phyloP scores from a whole-genome alignment of 805 yeast species.

The Sugiyamaella lignohabitans region DNA sequence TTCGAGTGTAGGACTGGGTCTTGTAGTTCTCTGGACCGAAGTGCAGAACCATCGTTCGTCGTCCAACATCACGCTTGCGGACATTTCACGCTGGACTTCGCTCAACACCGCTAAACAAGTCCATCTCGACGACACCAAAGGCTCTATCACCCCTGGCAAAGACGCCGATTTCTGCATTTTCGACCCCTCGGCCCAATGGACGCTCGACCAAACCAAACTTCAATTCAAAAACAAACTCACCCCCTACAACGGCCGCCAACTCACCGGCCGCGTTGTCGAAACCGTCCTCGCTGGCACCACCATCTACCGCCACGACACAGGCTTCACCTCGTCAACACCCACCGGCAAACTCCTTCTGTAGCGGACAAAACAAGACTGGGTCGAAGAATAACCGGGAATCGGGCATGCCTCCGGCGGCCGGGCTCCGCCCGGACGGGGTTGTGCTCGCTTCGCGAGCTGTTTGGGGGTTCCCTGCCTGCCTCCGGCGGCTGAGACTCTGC shows the following conservation, averaged over 20 bases:
- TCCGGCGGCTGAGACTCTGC: too few species aligned
- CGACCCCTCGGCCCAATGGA: constrained; percentile 54
- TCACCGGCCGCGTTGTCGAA: constrained; percentile 70
- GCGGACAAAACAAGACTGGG: too few species aligned
- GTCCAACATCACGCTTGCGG: constrained; percentile 41
- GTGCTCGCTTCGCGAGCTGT: not conserved
- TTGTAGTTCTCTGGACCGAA: constrained; percentile 74
- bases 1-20: constrained; percentile 85
- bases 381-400: too few species aligned
- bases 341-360: constrained; percentile 9
- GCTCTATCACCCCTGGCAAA: constrained; percentile 61
- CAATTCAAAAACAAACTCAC: constrained; percentile 82
- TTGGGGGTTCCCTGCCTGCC: too few species aligned
- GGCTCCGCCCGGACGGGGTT: not conserved
- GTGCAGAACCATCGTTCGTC: constrained; percentile 28
- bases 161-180: constrained; percentile 88
- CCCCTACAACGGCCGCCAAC: constrained; percentile 68
- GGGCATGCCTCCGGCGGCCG: constrained; percentile 1
- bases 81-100: constrained; percentile 75
- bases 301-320: constrained; percentile 37
- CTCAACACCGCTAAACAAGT: constrained; percentile 80
- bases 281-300: constrained; percentile 73
- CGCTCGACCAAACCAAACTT: constrained; percentile 29
- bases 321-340: constrained; percentile 5
- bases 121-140: constrained; percentile 68